Evolutionary conservation across 306 rosid genomes (phyloP).

Genomic region (cucumber (Cucumis sativus)): Cucumber_9930_V3 NC_026659.2:13725001-13725500

Average conservation of each 20-base stretch:
- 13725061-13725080: not conserved
- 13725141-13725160: not conserved
- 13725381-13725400: not conserved
- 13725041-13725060: not conserved
- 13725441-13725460: no score
- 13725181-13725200: constrained; percentile 1
- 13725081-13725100: not conserved
- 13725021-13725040: not conserved
- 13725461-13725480: no score
- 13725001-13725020: not conserved
- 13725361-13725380: not conserved
- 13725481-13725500: no score
- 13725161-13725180: not conserved
- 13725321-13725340: not conserved
- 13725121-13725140: not conserved
- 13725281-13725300: not conserved
- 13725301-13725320: not conserved
- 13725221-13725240: not conserved
- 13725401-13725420: no score
- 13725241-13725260: not conserved
- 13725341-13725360: not conserved
- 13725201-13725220: not conserved
- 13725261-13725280: not conserved
- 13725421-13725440: no score
- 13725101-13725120: not conserved